A percentile compares a stretch with the other conserved stretches of the same genome.
Conservation (phyloP, 2,329 filamentous ascomycete species). For the Arachnomyces sp. region DNA sequence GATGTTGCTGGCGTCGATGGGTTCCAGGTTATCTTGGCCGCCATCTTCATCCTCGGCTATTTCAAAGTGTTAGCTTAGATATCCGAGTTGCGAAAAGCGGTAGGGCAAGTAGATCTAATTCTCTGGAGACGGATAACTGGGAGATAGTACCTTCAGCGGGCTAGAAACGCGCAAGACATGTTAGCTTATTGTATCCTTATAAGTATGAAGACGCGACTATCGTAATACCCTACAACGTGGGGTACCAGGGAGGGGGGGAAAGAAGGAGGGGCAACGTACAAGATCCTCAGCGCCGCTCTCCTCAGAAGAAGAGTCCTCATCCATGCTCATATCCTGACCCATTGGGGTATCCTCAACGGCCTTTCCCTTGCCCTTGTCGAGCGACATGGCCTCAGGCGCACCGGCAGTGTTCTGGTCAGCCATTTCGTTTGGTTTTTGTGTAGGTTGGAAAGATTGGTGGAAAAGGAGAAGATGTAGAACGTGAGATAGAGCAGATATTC, state of each 20-base stretch:
- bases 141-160: slow-evolving; percentile 19
- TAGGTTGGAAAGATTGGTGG: slow-evolving; percentile 4
- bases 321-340: slow-evolving; percentile 59
- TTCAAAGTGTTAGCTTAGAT: too few species aligned
- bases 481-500: slow-evolving; percentile 1
- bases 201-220: background rate
- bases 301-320: slow-evolving; percentile 61
- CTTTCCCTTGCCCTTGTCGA: slow-evolving; percentile 86
- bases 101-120: background rate
- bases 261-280: slow-evolving; percentile 19
- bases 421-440: too few species aligned
- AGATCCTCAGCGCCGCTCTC: slow-evolving; percentile 50
- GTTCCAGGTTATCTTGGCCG: slow-evolving; percentile 64
- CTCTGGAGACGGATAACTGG: too few species aligned
- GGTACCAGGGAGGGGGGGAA: background rate
- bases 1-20: slow-evolving; percentile 87
- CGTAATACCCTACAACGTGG: background rate
- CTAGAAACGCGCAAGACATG: slow-evolving; percentile 12
- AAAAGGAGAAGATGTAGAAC: background rate
- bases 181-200: slow-evolving; percentile 12
- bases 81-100: background rate
- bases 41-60: slow-evolving; percentile 51
- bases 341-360: slow-evolving; percentile 45
- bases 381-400: slow-evolving; percentile 13
- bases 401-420: too few species aligned